Evolutionary conservation across 2,329 filamentous ascomycete genomes (phyloP).

Genomic region (Aspergillus quadrilineatus): DNA sequence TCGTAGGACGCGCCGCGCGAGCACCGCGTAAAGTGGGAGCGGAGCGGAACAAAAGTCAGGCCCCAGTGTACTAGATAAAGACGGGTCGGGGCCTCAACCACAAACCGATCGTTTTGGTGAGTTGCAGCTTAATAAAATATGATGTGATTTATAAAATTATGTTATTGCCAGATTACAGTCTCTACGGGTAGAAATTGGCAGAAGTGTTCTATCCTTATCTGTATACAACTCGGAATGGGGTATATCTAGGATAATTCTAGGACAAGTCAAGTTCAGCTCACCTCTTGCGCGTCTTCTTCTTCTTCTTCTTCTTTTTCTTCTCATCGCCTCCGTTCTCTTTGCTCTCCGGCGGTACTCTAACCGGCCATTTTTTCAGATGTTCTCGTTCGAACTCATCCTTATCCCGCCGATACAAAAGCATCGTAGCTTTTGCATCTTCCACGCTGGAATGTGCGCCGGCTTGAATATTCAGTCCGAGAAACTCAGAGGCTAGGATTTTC

Average conservation of each 20-base stretch:
- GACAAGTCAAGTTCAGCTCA: constrained; percentile 22
- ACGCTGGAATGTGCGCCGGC: constrained; percentile 61
- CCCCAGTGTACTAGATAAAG: background rate
- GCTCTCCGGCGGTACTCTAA: constrained; percentile 36
- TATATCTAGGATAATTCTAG: constrained; percentile 18
- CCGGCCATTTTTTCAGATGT: constrained; percentile 65
- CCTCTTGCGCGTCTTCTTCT: constrained; percentile 46
- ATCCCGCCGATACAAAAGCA: constrained; percentile 80
- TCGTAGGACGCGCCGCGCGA: constrained; percentile 33
- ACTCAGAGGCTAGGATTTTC: constrained; percentile 56
- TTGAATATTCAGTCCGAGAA: constrained; percentile 61
- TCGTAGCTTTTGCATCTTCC: constrained; percentile 82
- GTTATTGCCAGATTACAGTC: background rate
- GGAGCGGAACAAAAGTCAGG: background rate
- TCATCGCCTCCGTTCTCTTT: constrained; percentile 35
- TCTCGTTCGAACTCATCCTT: constrained; percentile 85
- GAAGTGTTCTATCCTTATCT: background rate
- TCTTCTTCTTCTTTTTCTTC: constrained; percentile 51
- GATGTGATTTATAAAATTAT: too few species aligned
- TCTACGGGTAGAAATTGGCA: background rate
- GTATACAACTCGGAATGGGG: constrained; percentile 14
- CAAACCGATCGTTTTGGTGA: too few species aligned
- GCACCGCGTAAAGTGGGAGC: constrained; percentile 32
- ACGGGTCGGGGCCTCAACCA: too few species aligned
- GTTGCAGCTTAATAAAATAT: too few species aligned